Conservation (phyloP, 1,284 basidiomycete genomes). For the Marasmius tenuissimus region DNA sequence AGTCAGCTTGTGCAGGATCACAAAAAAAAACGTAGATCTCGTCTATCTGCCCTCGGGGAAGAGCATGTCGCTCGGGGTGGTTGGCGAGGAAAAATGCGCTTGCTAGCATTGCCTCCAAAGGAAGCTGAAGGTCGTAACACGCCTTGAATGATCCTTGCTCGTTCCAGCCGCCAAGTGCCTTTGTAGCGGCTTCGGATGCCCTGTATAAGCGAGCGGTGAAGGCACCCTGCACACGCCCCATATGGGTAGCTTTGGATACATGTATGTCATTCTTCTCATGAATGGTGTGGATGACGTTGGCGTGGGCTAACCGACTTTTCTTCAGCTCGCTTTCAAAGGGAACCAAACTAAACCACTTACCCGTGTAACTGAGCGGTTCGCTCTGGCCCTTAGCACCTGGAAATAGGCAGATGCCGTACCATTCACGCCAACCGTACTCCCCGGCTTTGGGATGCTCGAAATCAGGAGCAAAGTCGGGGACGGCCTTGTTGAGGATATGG, state of each 20-base stretch:
- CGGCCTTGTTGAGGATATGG: conserved; percentile 10
- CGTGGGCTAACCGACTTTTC: not conserved
- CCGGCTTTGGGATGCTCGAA: conserved; percentile 16
- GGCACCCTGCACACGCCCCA: not conserved
- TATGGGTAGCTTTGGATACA: conserved; percentile 1
- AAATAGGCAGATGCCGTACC: conserved; percentile 25
- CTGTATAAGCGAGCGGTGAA: not conserved
- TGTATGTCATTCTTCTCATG: conserved; percentile 16
- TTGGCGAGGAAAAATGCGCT: conserved; percentile 9
- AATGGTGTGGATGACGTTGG: not conserved
- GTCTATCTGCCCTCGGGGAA: conserved; percentile 10
- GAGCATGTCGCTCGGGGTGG: conserved; percentile 14
- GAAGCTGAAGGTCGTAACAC: conserved; percentile 17
- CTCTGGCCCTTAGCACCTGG: conserved; percentile 3
- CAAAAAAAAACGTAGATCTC: too few relatives aligned
- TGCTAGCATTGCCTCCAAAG: conserved; percentile 16
- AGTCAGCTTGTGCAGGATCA: too few relatives aligned
- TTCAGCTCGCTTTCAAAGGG: conserved; percentile 9
- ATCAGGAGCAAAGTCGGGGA: conserved; percentile 22
- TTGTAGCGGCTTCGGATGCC: not conserved
- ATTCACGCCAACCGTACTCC: conserved; percentile 20
- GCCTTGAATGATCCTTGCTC: not conserved
- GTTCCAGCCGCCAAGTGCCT: conserved; percentile 18
- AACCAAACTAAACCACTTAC: conserved; percentile 15
- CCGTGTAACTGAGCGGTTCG: conserved; percentile 24